Evolutionary conservation across 495 filamentous ascomycete species (phyloP), one percentile per base, ranked within the genome.

Genomic region (Aspergillus ellipticus): DNA sequence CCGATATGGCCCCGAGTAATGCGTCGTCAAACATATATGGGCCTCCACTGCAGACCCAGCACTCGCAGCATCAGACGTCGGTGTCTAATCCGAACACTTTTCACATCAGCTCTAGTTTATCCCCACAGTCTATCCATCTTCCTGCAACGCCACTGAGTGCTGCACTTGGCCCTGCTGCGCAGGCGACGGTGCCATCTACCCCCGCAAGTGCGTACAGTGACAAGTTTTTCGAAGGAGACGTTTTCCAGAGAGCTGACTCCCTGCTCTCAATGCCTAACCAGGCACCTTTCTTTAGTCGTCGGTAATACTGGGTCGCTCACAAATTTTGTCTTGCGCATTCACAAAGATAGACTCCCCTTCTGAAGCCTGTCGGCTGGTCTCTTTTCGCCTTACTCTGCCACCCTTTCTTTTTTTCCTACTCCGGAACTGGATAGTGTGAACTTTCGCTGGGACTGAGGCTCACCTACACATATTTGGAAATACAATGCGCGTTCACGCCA

Each of bases 101-200:
- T 51, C 62, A 71, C 20, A 67, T 72, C 37, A 61, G 59, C 51
- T 65, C 60, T 7, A 61, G 55, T 66, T 61, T 70, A 56, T 77
- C 67, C 50, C 75, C 62, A 51, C 79, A 66, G 39, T 76, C 74
- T 1, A 50, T 73, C 10, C 63, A 74, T 41, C 63, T 86, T 9
- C 84, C 82, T 29, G 77, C 85, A 4, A 88, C 85, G 4, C 91
- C 91, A 6, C 77, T 93, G 54, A 92, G 88, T 61, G 91, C 91
- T 15, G 91, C 91, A 13, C 80, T 96, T 4, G 91, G 91, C 4
- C 89, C 90, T 7, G 92, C 92, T 35, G 90, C 89, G 15, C 89
- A 94, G 66, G 90, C 92, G 2, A 96, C 92, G 0, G 85, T 96
- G 17, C 90, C 91, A 5, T 87, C 85, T 8, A 91, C 87, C 0